Evolutionary conservation across 208 protist genomes (phyloP).

Genomic region (Trypanosoma lewisi): DNA sequence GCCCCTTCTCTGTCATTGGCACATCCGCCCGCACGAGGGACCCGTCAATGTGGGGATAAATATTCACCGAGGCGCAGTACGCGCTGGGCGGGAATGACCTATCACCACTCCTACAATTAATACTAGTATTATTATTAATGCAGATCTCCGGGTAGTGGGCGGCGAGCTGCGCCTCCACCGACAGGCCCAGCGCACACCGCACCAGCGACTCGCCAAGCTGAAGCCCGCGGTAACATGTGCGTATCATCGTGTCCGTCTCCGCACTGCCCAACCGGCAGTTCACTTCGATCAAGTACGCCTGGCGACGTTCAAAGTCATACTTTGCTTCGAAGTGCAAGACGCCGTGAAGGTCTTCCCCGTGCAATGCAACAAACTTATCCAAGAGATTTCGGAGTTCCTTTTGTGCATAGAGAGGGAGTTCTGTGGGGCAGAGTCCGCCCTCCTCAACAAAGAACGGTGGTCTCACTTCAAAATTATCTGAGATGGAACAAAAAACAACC

Average conservation of each 20-base stretch:
- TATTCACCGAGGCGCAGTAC: slow-evolving; percentile 63
- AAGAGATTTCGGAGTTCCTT: slow-evolving; percentile 46
- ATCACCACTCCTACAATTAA: too few species aligned
- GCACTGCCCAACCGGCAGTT: slow-evolving; percentile 84
- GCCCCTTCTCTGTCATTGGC: slow-evolving; percentile 25
- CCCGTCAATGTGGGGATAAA: slow-evolving; percentile 47
- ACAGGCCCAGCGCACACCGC: slow-evolving; percentile 54
- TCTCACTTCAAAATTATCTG: slow-evolving; percentile 65
- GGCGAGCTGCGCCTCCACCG: slow-evolving; percentile 36
- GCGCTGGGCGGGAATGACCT: slow-evolving; percentile 36
- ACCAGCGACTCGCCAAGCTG: slow-evolving; percentile 66
- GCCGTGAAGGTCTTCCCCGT: slow-evolving; percentile 41
- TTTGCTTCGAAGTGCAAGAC: slow-evolving; percentile 86
- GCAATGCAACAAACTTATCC: slow-evolving; percentile 30
- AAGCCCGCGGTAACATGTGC: slow-evolving; percentile 51
- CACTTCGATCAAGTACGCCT: slow-evolving; percentile 75
- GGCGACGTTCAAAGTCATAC: slow-evolving; percentile 47
- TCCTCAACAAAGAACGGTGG: slow-evolving; percentile 73
- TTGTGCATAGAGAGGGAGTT: slow-evolving; percentile 28
- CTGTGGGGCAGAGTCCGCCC: slow-evolving; percentile 61
- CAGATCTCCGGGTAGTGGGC: slow-evolving; percentile 41
- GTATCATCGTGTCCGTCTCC: slow-evolving; percentile 69
- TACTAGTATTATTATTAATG: too few species aligned
- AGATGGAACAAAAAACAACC: slow-evolving; percentile 63
- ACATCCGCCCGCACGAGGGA: slow-evolving; percentile 35